Conservation (phyloP, 2,329 filamentous ascomycete species). For the Talaromyces albobiverticillius region DNA sequence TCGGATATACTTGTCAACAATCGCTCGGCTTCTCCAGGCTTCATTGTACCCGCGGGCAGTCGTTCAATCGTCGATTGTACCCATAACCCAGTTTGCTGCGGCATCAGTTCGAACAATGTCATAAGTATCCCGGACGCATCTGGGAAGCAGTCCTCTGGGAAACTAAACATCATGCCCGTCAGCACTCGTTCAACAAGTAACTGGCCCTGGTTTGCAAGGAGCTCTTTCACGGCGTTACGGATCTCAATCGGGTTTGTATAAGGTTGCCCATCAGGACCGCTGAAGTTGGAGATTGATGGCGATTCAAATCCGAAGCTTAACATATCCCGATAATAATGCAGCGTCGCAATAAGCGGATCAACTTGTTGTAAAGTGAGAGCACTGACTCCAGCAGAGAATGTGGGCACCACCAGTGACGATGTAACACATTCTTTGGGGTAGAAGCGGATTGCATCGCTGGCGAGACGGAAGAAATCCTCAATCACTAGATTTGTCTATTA, state of each 20-base stretch:
- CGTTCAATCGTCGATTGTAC: constrained; percentile 79
- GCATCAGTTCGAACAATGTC: constrained; percentile 81
- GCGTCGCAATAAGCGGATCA: constrained; percentile 82
- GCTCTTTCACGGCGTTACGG: constrained; percentile 67
- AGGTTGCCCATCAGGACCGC: constrained; percentile 60
- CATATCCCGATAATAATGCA: constrained; percentile 90
- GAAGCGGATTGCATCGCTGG: constrained; percentile 88
- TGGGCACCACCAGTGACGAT: constrained; percentile 73
- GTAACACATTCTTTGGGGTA: constrained; percentile 81
- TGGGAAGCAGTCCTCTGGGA: constrained; percentile 91
- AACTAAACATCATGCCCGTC: constrained; percentile 99
- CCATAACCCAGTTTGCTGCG: constrained; percentile 75
- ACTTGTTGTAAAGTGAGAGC: constrained; percentile 86
- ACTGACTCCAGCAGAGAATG: constrained; percentile 83
- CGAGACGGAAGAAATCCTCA: constrained; percentile 92
- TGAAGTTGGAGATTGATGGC: constrained; percentile 53
- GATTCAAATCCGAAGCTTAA: constrained; percentile 83
- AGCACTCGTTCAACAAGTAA: constrained; percentile 81
- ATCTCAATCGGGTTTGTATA: constrained; percentile 66
- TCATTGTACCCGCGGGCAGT: constrained; percentile 78
- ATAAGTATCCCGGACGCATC: constrained; percentile 93
- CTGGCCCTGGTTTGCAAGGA: constrained; percentile 70
- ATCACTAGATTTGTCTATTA: constrained; percentile 57
- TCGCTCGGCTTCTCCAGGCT: constrained; percentile 73
- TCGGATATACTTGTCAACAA: constrained; percentile 78